phyloP scores from a whole-genome alignment of 2,329 filamentous ascomycete genomes.

The Claviceps maximensis region DNA sequence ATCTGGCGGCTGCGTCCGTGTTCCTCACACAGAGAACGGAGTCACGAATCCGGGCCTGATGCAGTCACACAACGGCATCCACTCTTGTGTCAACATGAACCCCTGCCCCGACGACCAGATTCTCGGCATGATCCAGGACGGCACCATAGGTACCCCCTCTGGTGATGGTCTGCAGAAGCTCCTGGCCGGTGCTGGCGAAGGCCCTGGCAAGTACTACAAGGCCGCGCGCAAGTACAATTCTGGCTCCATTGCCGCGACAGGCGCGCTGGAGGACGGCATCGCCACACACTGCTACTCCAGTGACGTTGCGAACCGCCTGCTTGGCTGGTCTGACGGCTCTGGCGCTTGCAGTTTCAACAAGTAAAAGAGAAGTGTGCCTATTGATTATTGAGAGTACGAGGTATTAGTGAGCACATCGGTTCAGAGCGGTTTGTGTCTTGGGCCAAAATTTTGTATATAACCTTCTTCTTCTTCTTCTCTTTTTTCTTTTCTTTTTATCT shows the following conservation, averaged over 20 bases:
- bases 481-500: not conserved
- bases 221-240: slow-evolving; percentile 37
- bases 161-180: slow-evolving; percentile 26
- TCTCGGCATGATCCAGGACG: slow-evolving; percentile 25
- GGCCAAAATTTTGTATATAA: not conserved
- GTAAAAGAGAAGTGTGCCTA: not conserved
- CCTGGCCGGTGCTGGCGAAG: slow-evolving; percentile 16
- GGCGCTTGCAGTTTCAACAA: not conserved
- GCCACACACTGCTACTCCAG: slow-evolving; percentile 37
- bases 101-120: slow-evolving; percentile 15
- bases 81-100: slow-evolving; percentile 18
- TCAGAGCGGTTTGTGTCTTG: not conserved
- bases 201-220: slow-evolving; percentile 24
- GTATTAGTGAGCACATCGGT: not conserved
- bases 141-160: slow-evolving; percentile 24
- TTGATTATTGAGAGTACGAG: not conserved
- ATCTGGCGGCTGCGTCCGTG: slow-evolving; percentile 29
- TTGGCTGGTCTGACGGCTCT: slow-evolving; percentile 1
- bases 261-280: slow-evolving; percentile 26
- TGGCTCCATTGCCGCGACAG: slow-evolving; percentile 23
- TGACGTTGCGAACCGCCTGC: slow-evolving; percentile 27
- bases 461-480: not conserved
- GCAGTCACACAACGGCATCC: slow-evolving; percentile 23
- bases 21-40: slow-evolving; percentile 25
- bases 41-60: slow-evolving; percentile 30